These are phyloP conservation scores for Polytolypa hystricis DNA, from an alignment of 2,329 filamentous ascomycete genomes.

Conservation along the genomic window DNA sequence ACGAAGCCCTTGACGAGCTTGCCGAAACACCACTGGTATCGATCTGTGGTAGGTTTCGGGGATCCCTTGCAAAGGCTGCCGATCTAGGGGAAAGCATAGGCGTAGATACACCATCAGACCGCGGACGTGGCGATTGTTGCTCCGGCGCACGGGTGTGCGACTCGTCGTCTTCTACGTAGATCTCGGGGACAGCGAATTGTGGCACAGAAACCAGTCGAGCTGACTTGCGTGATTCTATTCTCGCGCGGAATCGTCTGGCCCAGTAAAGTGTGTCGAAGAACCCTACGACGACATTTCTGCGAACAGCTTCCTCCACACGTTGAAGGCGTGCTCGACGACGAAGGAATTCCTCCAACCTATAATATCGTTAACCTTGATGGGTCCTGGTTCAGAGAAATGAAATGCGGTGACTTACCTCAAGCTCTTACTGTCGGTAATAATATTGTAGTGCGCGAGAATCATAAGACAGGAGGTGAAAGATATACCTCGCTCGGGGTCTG, in stretches of 20 bases:
- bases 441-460: constrained; percentile 95
- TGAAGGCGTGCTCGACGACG: constrained; percentile 81
- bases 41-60: constrained; percentile 43
- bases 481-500: constrained; percentile 80
- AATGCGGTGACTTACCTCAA: constrained; percentile 49
- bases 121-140: background rate
- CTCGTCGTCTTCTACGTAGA: constrained; percentile 62
- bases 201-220: constrained; percentile 69
- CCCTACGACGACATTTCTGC: constrained; percentile 76
- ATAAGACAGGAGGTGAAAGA: constrained; percentile 86
- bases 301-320: constrained; percentile 87
- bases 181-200: constrained; percentile 75
- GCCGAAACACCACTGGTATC: constrained; percentile 31
- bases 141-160: background rate
- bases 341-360: constrained; percentile 82
- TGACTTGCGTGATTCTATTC: constrained; percentile 59
- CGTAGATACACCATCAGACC: constrained; percentile 14
- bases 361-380: background rate
- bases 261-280: constrained; percentile 94
- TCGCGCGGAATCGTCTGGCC: constrained; percentile 68
- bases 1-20: constrained; percentile 21
- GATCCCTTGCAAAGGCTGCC: constrained; percentile 33
- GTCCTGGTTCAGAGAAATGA: background rate
- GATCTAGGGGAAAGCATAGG: constrained; percentile 25
- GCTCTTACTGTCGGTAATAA: constrained; percentile 96